Conservation (phyloP, 768 basidiomycete genomes). For the Lyophyllum semitale region DNA sequence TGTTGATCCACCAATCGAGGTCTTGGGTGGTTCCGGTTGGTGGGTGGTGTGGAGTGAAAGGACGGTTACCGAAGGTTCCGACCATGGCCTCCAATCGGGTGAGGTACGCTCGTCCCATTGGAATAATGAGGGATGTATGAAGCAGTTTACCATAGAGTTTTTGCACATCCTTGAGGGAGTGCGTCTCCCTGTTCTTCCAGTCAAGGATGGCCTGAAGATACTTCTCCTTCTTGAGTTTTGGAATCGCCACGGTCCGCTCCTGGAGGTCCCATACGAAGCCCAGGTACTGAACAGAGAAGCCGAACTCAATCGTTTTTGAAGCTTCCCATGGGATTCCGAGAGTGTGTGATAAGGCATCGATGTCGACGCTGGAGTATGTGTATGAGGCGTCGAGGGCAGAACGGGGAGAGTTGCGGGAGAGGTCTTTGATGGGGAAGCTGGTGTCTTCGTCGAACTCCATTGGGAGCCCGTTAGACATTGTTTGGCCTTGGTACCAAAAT, state of each 20-base stretch:
- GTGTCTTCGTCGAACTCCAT: constrained; percentile 34
- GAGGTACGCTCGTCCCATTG: constrained; percentile 23
- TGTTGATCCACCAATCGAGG: constrained; percentile 35
- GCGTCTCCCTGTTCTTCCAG: neutral
- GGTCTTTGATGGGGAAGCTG: constrained; percentile 17
- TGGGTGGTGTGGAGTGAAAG: constrained; percentile 29
- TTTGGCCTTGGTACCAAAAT: constrained; percentile 23
- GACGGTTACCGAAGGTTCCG: constrained; percentile 21
- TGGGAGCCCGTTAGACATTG: constrained; percentile 8
- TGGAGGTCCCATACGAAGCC: constrained; percentile 28
- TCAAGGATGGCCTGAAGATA: constrained; percentile 11
- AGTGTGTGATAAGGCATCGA: constrained; percentile 30
- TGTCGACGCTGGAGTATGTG: constrained; percentile 30
- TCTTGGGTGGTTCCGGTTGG: constrained; percentile 18
- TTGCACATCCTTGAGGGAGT: neutral
- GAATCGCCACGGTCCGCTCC: constrained; percentile 13
- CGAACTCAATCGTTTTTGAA: constrained; percentile 19
- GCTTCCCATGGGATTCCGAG: constrained; percentile 33
- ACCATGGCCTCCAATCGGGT: constrained; percentile 41
- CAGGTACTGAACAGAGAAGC: constrained; percentile 13
- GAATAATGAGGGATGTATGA: neutral
- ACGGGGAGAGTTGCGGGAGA: constrained; percentile 18
- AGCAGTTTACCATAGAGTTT: constrained; percentile 12
- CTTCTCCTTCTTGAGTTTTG: constrained; percentile 17
- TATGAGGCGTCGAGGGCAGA: constrained; percentile 11